phyloP scores from a whole-genome alignment of 2,329 filamentous ascomycete species.

The Colletotrichum graminicola region DNA sequence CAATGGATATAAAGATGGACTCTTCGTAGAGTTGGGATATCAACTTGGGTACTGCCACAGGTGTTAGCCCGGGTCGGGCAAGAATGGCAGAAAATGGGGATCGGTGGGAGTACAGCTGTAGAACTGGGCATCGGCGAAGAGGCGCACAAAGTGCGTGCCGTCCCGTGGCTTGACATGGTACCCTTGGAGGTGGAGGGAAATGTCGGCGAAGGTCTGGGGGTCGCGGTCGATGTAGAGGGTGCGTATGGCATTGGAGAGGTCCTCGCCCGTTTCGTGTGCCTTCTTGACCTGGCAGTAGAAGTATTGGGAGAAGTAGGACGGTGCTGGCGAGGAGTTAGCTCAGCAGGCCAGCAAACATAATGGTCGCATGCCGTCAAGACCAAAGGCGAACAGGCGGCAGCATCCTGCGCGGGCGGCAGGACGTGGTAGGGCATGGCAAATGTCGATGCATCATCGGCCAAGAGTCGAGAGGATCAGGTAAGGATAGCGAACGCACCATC shows the following conservation, averaged over 20 bases:
- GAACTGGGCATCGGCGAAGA: slow-evolving; percentile 96
- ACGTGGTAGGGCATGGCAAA: not conserved
- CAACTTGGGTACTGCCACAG: slow-evolving; percentile 78
- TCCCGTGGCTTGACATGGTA: slow-evolving; percentile 88
- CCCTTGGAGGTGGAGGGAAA: slow-evolving; percentile 89
- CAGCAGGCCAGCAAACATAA: not conserved
- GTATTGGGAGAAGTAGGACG: slow-evolving; percentile 96
- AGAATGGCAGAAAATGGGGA: not conserved
- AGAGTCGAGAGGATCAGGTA: not conserved
- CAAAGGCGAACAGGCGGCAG: not conserved
- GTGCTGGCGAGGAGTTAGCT: slow-evolving; percentile 67
- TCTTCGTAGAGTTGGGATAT: slow-evolving; percentile 93
- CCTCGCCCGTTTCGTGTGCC: slow-evolving; percentile 70
- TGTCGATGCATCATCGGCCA: slow-evolving; percentile 5
- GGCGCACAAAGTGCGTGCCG: slow-evolving; percentile 87
- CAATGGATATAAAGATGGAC: slow-evolving; percentile 92
- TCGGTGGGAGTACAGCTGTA: slow-evolving; percentile 75
- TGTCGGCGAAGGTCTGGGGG: slow-evolving; percentile 88
- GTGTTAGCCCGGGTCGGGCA: slow-evolving; percentile 18
- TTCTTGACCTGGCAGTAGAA: slow-evolving; percentile 84
- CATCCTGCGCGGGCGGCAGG: not conserved
- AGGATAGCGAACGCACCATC: slow-evolving; percentile 67
- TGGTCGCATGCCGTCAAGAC: not conserved
- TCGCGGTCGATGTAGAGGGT: slow-evolving; percentile 97
- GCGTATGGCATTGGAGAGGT: slow-evolving; percentile 65